A percentile compares a stretch with the other conserved stretches of the same genome.
Conservation (phyloP, 176 grass and related monocot genomes). For the Carex parvula region DNA sequence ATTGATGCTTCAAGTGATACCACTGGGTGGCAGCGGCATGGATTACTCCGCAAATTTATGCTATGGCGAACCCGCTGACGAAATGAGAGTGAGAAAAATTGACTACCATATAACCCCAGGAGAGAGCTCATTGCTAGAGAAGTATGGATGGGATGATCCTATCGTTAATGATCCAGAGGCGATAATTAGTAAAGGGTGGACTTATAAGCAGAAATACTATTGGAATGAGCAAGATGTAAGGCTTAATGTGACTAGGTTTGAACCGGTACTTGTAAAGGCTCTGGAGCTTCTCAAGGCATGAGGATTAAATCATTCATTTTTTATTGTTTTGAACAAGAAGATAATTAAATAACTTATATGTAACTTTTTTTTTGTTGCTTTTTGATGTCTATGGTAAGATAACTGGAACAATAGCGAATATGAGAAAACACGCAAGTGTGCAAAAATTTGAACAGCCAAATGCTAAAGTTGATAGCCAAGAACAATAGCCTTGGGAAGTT, state of each 20-base stretch:
- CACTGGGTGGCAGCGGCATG: slow-evolving; percentile 30
- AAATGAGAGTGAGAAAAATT: slow-evolving; percentile 54
- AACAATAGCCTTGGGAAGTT: not conserved
- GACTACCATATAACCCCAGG: slow-evolving; percentile 49
- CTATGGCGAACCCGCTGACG: slow-evolving; percentile 45
- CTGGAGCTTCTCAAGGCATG: not conserved
- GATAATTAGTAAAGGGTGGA: too few relatives aligned
- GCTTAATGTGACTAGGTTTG: slow-evolving; percentile 49
- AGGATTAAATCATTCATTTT: too few relatives aligned
- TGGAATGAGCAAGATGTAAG: slow-evolving; percentile 55
- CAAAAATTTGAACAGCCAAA: not conserved
- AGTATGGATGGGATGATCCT: slow-evolving; percentile 44
- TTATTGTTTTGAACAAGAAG: too few relatives aligned
- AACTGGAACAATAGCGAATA: too few relatives aligned
- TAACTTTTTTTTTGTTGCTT: too few relatives aligned
- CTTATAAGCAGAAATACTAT: slow-evolving; percentile 29
- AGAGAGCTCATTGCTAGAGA: slow-evolving; percentile 59
- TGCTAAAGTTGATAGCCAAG: not conserved
- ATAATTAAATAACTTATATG: too few relatives aligned
- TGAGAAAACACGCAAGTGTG: too few relatives aligned
- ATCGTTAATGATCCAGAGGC: slow-evolving; percentile 33
- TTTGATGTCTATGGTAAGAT: too few relatives aligned
- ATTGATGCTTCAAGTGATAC: slow-evolving; percentile 59
- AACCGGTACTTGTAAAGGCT: slow-evolving; percentile 29
- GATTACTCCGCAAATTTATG: slow-evolving; percentile 37